Percentiles rank a stretch among this genome's conserved stretches.
Conservation (phyloP, 2,329 filamentous ascomycete species). For the Escovopsis sp. region DNA sequence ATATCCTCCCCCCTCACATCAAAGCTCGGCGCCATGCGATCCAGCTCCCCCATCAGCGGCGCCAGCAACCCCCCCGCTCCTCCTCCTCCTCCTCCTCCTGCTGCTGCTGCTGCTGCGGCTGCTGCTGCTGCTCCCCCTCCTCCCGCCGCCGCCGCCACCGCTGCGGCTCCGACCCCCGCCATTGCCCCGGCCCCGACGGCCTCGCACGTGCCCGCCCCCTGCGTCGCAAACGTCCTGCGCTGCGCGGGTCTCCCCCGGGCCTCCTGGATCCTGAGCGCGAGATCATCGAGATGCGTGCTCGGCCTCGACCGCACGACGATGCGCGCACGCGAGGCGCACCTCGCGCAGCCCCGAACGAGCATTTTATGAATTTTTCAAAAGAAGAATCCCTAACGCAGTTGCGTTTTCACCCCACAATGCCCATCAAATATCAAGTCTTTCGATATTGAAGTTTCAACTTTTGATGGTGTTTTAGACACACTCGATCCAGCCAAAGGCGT, state of each 20-base stretch:
- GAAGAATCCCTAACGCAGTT: too few relatives aligned
- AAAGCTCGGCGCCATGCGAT: constrained; percentile 82
- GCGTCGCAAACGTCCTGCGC: constrained; percentile 26
- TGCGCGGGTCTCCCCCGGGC: constrained; percentile 17
- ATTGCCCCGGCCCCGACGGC: neutral
- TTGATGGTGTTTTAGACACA: too few relatives aligned
- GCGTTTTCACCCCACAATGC: too few relatives aligned
- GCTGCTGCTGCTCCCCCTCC: too few relatives aligned
- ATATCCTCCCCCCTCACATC: constrained; percentile 72
- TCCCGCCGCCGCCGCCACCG: constrained; percentile 12
- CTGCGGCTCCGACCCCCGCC: constrained; percentile 7
- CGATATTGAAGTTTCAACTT: too few relatives aligned
- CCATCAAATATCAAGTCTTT: too few relatives aligned
- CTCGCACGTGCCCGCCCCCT: constrained; percentile 15
- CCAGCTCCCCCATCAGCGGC: constrained; percentile 56
- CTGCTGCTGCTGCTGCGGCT: too few relatives aligned
- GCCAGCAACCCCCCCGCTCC: constrained; percentile 27
- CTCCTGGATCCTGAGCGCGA: too few relatives aligned
- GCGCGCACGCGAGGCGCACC: constrained; percentile 16
- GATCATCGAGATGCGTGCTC: constrained; percentile 1
- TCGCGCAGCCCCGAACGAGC: constrained; percentile 21
- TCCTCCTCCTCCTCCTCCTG: too few relatives aligned
- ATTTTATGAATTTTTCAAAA: constrained; percentile 9
- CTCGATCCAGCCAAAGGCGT: too few relatives aligned
- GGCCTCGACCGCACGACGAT: constrained; percentile 15